Evolutionary conservation across 805 yeast species (phyloP).

Genomic region (Yarrowia sp.): DNA sequence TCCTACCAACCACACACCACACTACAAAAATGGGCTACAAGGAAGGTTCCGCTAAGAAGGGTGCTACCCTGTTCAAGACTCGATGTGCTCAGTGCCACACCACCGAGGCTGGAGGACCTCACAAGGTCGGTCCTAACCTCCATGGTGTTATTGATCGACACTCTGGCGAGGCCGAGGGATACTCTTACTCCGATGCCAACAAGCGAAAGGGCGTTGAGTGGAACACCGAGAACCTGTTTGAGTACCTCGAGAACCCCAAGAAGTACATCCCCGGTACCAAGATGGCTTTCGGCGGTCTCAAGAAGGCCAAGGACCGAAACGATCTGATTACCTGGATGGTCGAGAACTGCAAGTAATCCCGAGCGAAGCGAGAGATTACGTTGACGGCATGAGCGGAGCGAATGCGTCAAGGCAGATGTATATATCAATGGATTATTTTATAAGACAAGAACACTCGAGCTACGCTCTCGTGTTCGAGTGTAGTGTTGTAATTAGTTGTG

Average conservation of each 20-base stretch:
- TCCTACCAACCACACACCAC: neutral
- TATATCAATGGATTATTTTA: too few relatives aligned
- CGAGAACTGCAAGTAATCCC: too few relatives aligned
- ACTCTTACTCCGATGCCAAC: constrained; percentile 97
- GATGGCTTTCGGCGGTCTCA: constrained; percentile 99
- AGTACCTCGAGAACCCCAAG: constrained; percentile 99
- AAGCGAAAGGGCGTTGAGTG: constrained; percentile 90
- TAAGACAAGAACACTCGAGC: too few relatives aligned
- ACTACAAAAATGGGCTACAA: constrained; percentile 28
- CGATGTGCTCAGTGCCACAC: constrained; percentile 99
- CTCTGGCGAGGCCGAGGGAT: constrained; percentile 90
- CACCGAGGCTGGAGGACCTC: constrained; percentile 90
- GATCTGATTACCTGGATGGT: constrained; percentile 86
- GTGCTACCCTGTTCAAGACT: constrained; percentile 97
- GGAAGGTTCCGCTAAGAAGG: constrained; percentile 68
- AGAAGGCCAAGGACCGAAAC: constrained; percentile 98
- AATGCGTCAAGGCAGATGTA: too few relatives aligned
- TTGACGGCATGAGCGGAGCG: too few relatives aligned
- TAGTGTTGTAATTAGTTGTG: too few relatives aligned
- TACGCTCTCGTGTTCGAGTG: too few relatives aligned
- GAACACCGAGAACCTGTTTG: constrained; percentile 84
- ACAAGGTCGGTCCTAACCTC: constrained; percentile 99
- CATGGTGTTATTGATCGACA: constrained; percentile 91
- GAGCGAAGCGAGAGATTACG: too few relatives aligned
- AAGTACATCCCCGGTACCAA: constrained; percentile 99